Evolutionary conservation across 78 protist genomes (phyloP), one percentile per base, ranked within the genome.

Genomic region (Andalucia godoyi): DNA sequence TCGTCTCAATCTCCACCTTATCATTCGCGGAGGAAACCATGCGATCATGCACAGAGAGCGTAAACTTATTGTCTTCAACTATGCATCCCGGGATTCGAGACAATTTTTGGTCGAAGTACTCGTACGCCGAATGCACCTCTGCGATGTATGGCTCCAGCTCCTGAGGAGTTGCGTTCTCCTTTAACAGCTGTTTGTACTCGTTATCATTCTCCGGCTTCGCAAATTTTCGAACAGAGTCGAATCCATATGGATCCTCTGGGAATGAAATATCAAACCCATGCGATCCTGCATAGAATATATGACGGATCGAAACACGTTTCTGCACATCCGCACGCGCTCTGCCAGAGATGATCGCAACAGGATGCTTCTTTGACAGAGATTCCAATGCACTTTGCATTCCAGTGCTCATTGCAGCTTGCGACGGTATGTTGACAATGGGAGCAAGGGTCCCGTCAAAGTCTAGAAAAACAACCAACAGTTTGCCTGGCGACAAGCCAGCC

Each of bases 381-480:
- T 55, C 21, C 21, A 55, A 18, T 21, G 25, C 25, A 55, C 21
- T 21, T 55, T 21, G 21, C 21, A 21, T 21, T 18, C n/a, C 25
- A 18, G 21, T 21, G 25, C n/a, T 18, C 18, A 55, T 29, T 21
- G 21, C 60, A 29, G 60, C 60, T 21, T 29, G 25, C 25, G 21
- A 21, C 18, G 60, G 60, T 55, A 18, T 55, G 21, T 21, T 21
- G 21, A 55, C 60, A 30, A 55, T 55, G 21, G 60, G 60, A 29
- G 60, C 21, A 29, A 55, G 25, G 21, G 60, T 55, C 18, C 60
- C 60, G 21, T 55, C 60, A 55, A 29, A 55, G 21, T 55, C 60
- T 21, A 55, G 25, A 55, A 55, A 55, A 18, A 55, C 21, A 55
- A 55, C 25, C n/a, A 21, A 29, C 21, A 18, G 21, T 55, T 55